A percentile compares a stretch with the other conserved stretches of the same genome.
Evolutionary conservation across 78 protist species (phyloP).

Genomic region (Creolimax fragrantissima): DNA sequence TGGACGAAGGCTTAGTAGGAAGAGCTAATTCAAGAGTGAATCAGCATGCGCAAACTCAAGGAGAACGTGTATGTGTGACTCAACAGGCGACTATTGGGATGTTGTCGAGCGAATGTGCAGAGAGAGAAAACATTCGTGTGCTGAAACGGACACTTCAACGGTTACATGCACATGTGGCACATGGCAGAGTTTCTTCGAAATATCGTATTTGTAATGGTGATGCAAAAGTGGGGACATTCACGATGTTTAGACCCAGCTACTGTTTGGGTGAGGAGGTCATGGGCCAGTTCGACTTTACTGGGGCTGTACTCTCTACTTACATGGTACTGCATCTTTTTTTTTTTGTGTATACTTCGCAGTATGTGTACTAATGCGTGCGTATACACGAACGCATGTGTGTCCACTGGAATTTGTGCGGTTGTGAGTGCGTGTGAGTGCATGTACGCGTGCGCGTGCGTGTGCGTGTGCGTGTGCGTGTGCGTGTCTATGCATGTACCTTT

Average conservation of each 20-base stretch:
- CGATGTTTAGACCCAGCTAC: neutral
- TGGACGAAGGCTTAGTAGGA: neutral
- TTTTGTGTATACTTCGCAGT: too few relatives aligned
- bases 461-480: too few relatives aligned
- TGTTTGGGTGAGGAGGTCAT: neutral
- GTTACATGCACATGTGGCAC: neutral
- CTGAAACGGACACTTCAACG: neutral
- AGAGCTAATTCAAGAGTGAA: neutral
- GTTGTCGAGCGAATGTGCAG: neutral
- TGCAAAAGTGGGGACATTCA: neutral
- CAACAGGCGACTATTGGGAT: neutral
- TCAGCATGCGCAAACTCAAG: neutral
- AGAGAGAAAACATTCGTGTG: neutral
- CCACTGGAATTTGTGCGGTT: too few relatives aligned
- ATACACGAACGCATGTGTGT: too few relatives aligned
- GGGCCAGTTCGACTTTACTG: neutral
- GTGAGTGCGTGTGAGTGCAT: too few relatives aligned
- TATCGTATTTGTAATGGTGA: neutral
- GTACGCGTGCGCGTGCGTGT: too few relatives aligned
- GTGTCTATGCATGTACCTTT: too few relatives aligned
- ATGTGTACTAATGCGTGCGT: too few relatives aligned
- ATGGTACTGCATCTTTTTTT: too few relatives aligned
- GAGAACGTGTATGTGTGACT: neutral
- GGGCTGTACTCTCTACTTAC: neutral
- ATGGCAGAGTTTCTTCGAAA: neutral